A percentile compares a stretch with the other conserved stretches of the same genome.
Conservation (phyloP, 257 asterid genomes). For the Prunella vulgaris region DNA sequence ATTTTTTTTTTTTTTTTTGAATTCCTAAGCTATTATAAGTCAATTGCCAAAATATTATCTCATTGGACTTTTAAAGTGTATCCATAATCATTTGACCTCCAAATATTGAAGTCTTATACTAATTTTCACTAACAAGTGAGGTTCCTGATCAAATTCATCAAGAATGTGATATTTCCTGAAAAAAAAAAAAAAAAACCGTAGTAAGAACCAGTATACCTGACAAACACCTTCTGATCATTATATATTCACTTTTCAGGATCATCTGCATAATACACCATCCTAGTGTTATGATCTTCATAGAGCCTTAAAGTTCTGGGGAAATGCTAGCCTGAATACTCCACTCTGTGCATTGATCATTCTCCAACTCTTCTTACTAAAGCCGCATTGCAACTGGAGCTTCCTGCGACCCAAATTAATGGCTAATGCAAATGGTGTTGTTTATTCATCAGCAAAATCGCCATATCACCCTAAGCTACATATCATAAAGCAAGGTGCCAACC, state of each 20-base stretch:
- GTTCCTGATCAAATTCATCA: neutral
- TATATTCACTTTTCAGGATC: slow-evolving; percentile 7
- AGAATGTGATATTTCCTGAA: neutral
- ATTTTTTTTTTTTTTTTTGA: too few species aligned
- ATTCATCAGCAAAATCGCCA: slow-evolving; percentile 71
- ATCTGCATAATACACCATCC: neutral
- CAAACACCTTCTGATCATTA: neutral
- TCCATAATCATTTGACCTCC: neutral
- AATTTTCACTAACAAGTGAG: neutral
- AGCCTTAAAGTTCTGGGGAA: slow-evolving; percentile 16
- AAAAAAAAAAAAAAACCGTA: too few species aligned
- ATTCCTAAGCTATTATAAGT: neutral
- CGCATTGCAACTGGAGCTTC: slow-evolving; percentile 20
- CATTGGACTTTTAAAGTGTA: neutral
- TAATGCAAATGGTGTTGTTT: slow-evolving; percentile 53
- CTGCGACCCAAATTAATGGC: slow-evolving; percentile 44
- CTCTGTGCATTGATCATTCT: slow-evolving; percentile 26
- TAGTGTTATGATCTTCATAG: neutral
- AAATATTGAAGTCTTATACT: neutral
- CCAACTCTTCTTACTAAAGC: slow-evolving; percentile 17
- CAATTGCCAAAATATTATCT: neutral
- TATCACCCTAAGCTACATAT: slow-evolving; percentile 51
- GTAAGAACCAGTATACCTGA: neutral
- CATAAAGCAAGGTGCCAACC: slow-evolving; percentile 36
- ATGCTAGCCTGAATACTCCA: slow-evolving; percentile 20